phyloP scores from a whole-genome alignment of 208 protist genomes.

The Tetramitus jugosus region DNA sequence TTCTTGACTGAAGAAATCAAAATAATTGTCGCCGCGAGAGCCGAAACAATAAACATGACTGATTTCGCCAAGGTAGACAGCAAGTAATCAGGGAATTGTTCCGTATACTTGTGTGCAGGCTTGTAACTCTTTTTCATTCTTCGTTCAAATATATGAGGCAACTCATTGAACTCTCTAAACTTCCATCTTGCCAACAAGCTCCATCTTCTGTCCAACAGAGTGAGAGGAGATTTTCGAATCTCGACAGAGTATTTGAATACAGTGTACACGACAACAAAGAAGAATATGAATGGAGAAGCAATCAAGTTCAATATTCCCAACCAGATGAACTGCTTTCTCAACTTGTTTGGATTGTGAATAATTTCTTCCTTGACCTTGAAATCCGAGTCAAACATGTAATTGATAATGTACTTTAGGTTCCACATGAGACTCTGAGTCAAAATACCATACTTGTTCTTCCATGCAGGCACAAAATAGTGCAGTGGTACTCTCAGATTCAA shows the following conservation, averaged over 20 bases:
- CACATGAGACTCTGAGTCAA: neutral
- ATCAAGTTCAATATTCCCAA: slow-evolving; percentile 36
- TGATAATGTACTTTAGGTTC: neutral
- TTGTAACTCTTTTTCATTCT: neutral
- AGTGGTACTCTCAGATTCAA: slow-evolving; percentile 33
- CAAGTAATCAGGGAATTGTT: slow-evolving; percentile 25
- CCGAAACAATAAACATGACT: slow-evolving; percentile 21
- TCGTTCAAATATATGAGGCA: slow-evolving; percentile 36
- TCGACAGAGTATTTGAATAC: slow-evolving; percentile 43
- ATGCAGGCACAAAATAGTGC: neutral
- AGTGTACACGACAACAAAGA: slow-evolving; percentile 35
- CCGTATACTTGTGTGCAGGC: slow-evolving; percentile 16
- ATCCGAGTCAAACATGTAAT: neutral
- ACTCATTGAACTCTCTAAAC: slow-evolving; percentile 47
- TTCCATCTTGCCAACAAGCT: slow-evolving; percentile 36
- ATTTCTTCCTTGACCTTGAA: slow-evolving; percentile 18
- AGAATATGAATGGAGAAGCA: slow-evolving; percentile 37
- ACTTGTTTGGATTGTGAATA: slow-evolving; percentile 15
- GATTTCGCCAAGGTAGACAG: slow-evolving; percentile 1
- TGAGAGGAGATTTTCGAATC: slow-evolving; percentile 36
- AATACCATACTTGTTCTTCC: neutral
- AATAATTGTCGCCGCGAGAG: slow-evolving; percentile 23
- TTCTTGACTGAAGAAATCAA: slow-evolving; percentile 24
- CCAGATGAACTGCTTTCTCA: slow-evolving; percentile 28
- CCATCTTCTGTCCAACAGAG: slow-evolving; percentile 39